Percentiles rank a stretch among this genome's conserved stretches.
These are phyloP conservation scores for Neurospora sp. DNA, from an alignment of 2,329 filamentous ascomycete species.

Conservation along the genomic window DNA sequence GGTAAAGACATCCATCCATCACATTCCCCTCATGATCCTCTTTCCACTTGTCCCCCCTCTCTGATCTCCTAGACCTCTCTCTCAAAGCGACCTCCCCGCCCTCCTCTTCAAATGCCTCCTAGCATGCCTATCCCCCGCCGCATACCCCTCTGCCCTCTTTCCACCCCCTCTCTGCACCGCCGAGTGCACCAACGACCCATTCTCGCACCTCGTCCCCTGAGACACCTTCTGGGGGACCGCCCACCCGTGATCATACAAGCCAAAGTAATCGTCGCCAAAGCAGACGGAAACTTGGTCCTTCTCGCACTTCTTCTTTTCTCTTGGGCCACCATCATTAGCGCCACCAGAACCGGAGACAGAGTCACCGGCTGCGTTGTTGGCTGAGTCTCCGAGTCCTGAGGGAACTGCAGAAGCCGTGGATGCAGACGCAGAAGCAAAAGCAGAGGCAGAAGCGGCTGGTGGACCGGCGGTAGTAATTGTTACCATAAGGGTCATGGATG, in stretches of 20 bases:
- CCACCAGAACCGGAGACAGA: background rate
- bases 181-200: constrained; percentile 3
- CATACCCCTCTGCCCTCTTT: background rate
- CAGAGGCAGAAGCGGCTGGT: background rate
- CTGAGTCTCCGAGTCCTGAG: background rate
- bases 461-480: background rate
- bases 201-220: constrained; percentile 6
- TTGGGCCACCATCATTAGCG: background rate
- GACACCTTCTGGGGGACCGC: constrained; percentile 3
- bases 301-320: background rate
- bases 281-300: background rate
- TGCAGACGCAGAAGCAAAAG: too few relatives aligned
- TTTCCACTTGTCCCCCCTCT: too few relatives aligned
- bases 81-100: background rate
- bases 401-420: background rate
- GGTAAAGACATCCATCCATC: too few relatives aligned
- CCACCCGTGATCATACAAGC: constrained; percentile 8
- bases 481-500: background rate
- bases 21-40: too few relatives aligned
- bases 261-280: constrained; percentile 3
- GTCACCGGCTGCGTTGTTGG: background rate
- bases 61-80: too few relatives aligned
- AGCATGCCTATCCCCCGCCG: background rate
- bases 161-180: background rate
- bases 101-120: background rate